Conservation (phyloP, 2,329 filamentous ascomycete genomes). For the Fusarium sp. region DNA sequence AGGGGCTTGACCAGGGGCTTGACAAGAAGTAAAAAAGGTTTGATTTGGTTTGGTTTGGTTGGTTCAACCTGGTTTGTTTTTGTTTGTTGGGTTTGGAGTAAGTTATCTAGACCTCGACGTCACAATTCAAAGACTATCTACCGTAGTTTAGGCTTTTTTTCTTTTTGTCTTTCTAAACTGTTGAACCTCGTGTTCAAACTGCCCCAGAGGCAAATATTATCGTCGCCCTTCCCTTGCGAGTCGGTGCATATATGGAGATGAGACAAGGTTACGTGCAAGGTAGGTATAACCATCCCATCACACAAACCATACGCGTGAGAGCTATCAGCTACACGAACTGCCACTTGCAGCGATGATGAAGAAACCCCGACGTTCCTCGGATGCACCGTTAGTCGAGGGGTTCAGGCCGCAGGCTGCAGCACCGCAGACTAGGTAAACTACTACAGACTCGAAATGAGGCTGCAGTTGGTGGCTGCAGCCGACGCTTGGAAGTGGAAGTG, state of each 20-base stretch:
- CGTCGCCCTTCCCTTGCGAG: slow-evolving; percentile 5
- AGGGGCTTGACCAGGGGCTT: slow-evolving; percentile 19
- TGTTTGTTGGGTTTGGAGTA: not conserved
- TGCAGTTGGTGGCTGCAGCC: slow-evolving; percentile 19
- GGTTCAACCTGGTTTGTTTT: no score
- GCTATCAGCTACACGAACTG: slow-evolving; percentile 24
- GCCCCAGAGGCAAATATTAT: not conserved
- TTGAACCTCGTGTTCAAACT: not conserved
- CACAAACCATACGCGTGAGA: slow-evolving; percentile 15
- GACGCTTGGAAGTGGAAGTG: not conserved
- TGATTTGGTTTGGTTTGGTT: slow-evolving; percentile 10
- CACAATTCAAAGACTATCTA: slow-evolving; percentile 5
- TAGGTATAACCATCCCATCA: slow-evolving; percentile 29
- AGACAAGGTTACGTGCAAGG: slow-evolving; percentile 33
- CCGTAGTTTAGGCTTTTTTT: not conserved
- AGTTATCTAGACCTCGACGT: slow-evolving; percentile 13
- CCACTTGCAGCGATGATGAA: slow-evolving; percentile 32
- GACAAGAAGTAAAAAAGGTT: slow-evolving; percentile 18
- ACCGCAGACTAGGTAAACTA: not conserved
- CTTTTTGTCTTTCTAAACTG: not conserved
- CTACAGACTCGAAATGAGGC: slow-evolving; percentile 20
- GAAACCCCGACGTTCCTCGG: slow-evolving; percentile 37
- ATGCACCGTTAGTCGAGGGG: slow-evolving; percentile 12
- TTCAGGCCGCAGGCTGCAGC: not conserved
- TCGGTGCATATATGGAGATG: slow-evolving; percentile 5